Conservation (phyloP, 352 stramenopile genomes). For the Elongisporangium undulatum region DNA sequence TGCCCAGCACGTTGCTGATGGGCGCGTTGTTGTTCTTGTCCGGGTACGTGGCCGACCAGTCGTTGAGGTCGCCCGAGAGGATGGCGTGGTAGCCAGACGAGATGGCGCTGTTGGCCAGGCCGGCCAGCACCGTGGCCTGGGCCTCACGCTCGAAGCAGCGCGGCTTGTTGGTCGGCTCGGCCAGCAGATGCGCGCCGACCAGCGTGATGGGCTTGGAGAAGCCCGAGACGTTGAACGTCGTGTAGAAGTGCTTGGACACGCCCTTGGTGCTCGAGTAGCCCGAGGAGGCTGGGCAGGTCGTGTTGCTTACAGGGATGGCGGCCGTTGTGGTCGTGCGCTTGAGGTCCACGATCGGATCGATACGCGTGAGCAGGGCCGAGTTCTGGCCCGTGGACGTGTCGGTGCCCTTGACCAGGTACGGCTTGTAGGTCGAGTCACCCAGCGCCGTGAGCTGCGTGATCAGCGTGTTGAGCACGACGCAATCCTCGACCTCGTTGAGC, state of each 20-base stretch:
- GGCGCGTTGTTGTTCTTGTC: slow-evolving; percentile 65
- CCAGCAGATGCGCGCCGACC: slow-evolving; percentile 60
- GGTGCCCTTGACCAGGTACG: slow-evolving; percentile 49
- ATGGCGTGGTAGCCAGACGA: slow-evolving; percentile 46
- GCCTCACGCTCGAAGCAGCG: slow-evolving; percentile 61
- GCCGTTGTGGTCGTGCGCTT: slow-evolving; percentile 29
- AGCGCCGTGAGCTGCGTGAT: slow-evolving; percentile 39
- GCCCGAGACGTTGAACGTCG: slow-evolving; percentile 55
- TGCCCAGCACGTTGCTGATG: slow-evolving; percentile 45
- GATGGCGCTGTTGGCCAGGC: slow-evolving; percentile 34
- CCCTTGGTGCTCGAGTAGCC: slow-evolving; percentile 40
- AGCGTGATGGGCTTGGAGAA: slow-evolving; percentile 66
- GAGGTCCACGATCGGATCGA: slow-evolving; percentile 49
- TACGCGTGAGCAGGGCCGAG: slow-evolving; percentile 50
- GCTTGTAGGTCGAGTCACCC: slow-evolving; percentile 53
- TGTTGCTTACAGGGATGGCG: slow-evolving; percentile 41
- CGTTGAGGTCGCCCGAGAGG: slow-evolving; percentile 66
- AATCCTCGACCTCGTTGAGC: slow-evolving; percentile 63
- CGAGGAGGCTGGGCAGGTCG: slow-evolving; percentile 39
- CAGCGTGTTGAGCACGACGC: slow-evolving; percentile 42
- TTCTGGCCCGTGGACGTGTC: slow-evolving; percentile 73
- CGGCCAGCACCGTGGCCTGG: slow-evolving; percentile 49
- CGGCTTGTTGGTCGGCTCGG: slow-evolving; percentile 43
- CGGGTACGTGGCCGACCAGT: slow-evolving; percentile 39
- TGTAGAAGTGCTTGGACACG: slow-evolving; percentile 72